Percentiles rank a stretch among this genome's conserved stretches.
phyloP scores from a whole-genome alignment of 2,329 filamentous ascomycete species.

The Diaporthe vaccinii region DNA sequence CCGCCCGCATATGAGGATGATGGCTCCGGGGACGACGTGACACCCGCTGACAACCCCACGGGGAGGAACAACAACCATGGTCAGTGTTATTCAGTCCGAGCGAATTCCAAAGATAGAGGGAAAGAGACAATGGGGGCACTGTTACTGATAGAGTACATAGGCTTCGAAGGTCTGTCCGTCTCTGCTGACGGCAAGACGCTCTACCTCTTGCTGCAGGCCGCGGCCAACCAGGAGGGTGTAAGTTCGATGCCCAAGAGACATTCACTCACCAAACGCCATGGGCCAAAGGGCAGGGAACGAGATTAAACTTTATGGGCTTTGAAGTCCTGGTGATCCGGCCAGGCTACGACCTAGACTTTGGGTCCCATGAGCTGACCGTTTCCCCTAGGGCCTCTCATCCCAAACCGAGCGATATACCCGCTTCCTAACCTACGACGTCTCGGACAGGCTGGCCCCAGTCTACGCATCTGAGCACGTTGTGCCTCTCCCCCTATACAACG shows the following conservation, averaged over 20 bases:
- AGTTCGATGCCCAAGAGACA: constrained; percentile 57
- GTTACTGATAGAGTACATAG: neutral
- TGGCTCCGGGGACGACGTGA: constrained; percentile 56
- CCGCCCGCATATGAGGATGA: constrained; percentile 47
- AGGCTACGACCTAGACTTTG: neutral
- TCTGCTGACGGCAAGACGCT: constrained; percentile 73
- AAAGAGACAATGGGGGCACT: too few species aligned
- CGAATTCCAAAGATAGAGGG: neutral
- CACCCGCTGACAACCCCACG: constrained; percentile 68
- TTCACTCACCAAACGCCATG: neutral
- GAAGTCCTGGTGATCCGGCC: too few species aligned
- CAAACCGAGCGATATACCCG: constrained; percentile 62
- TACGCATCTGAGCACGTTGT: constrained; percentile 76
- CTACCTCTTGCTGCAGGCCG: constrained; percentile 76
- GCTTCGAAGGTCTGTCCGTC: constrained; percentile 79
- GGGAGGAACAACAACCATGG: constrained; percentile 78
- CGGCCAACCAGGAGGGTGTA: constrained; percentile 67
- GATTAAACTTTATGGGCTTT: too few species aligned
- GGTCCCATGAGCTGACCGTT: neutral
- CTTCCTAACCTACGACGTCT: constrained; percentile 69
- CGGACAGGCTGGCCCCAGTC: constrained; percentile 52
- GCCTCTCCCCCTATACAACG: constrained; percentile 70
- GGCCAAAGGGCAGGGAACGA: neutral
- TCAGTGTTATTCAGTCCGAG: neutral
- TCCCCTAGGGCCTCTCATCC: constrained; percentile 23